Percentiles rank a stretch among this genome's conserved stretches.
These are phyloP conservation scores for Mycosphaerella sp. DNA, from an alignment of 2,329 filamentous ascomycete species.

Conservation along the genomic window DNA sequence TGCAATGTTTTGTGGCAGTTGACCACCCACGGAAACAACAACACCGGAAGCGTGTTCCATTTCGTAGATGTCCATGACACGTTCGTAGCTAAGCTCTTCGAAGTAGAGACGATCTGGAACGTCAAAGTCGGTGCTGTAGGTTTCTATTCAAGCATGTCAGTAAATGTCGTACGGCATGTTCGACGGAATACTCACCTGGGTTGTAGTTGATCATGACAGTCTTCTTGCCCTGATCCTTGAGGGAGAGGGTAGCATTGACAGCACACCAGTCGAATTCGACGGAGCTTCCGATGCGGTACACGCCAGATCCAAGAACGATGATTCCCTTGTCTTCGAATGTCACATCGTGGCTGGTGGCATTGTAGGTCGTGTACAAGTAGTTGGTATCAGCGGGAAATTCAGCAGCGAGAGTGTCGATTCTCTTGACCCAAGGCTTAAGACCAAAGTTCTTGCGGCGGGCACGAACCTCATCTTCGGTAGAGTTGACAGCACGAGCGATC, in stretches of 20 bases:
- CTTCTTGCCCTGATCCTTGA: slow-evolving; percentile 86
- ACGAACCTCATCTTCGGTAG: slow-evolving; percentile 84
- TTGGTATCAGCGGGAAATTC: slow-evolving; percentile 95
- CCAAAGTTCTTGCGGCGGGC: slow-evolving; percentile 77
- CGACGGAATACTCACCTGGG: slow-evolving; percentile 7
- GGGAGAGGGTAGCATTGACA: slow-evolving; percentile 77
- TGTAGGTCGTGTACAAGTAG: slow-evolving; percentile 97
- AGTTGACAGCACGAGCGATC: slow-evolving; percentile 78
- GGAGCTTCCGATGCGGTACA: slow-evolving; percentile 95
- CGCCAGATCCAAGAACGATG: slow-evolving; percentile 84
- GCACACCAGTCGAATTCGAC: slow-evolving; percentile 99
- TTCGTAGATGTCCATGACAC: slow-evolving; percentile 92
- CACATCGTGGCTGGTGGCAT: slow-evolving; percentile 88
- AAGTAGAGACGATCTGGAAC: slow-evolving; percentile 90
- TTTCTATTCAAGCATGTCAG: slow-evolving; percentile 36
- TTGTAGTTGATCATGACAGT: slow-evolving; percentile 84
- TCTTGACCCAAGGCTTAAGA: slow-evolving; percentile 94
- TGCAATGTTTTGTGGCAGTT: slow-evolving; percentile 96
- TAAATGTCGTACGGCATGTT: neutral
- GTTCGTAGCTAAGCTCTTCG: slow-evolving; percentile 92
- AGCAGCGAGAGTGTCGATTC: slow-evolving; percentile 93
- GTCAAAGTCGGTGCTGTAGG: slow-evolving; percentile 77
- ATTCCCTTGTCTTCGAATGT: slow-evolving; percentile 88
- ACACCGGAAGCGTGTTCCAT: slow-evolving; percentile 79
- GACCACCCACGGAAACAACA: slow-evolving; percentile 91